phyloP scores from a whole-genome alignment of 2,329 filamentous ascomycete genomes.

The Claviceps sp. region DNA sequence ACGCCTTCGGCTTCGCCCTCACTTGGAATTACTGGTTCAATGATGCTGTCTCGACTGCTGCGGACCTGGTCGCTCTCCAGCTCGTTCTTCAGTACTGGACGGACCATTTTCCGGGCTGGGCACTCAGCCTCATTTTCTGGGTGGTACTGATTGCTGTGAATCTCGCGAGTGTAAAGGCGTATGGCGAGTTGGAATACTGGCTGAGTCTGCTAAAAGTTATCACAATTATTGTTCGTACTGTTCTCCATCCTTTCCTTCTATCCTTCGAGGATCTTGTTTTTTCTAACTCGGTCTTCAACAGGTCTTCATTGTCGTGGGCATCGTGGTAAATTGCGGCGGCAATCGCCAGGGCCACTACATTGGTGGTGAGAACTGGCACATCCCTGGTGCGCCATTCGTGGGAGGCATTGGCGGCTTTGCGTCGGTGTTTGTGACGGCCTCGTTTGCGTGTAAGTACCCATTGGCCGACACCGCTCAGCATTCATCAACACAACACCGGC shows the following conservation, averaged over 20 bases:
- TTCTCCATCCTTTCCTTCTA: neutral
- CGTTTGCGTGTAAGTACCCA: conserved; percentile 39
- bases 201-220: conserved; percentile 40
- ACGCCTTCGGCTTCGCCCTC: conserved; percentile 39
- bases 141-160: conserved; percentile 34
- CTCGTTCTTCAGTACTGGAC: conserved; percentile 48
- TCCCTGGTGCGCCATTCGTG: conserved; percentile 49
- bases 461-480: neutral
- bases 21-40: conserved; percentile 56
- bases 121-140: conserved; percentile 48
- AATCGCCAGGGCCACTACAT: conserved; percentile 41
- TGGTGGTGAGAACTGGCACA: conserved; percentile 43
- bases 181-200: conserved; percentile 39
- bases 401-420: conserved; percentile 52
- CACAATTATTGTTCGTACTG: conserved; percentile 29
- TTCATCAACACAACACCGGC: too few relatives aligned
- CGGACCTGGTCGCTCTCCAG: conserved; percentile 41
- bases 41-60: conserved; percentile 39
- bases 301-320: conserved; percentile 49
- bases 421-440: conserved; percentile 39
- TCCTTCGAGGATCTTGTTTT: neutral
- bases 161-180: conserved; percentile 20
- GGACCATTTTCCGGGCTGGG: conserved; percentile 50
- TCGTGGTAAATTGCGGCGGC: conserved; percentile 38
- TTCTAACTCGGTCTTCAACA: conserved; percentile 1